Conservation (phyloP, 2,329 filamentous ascomycete species). For the Neospermospora avenae region DNA sequence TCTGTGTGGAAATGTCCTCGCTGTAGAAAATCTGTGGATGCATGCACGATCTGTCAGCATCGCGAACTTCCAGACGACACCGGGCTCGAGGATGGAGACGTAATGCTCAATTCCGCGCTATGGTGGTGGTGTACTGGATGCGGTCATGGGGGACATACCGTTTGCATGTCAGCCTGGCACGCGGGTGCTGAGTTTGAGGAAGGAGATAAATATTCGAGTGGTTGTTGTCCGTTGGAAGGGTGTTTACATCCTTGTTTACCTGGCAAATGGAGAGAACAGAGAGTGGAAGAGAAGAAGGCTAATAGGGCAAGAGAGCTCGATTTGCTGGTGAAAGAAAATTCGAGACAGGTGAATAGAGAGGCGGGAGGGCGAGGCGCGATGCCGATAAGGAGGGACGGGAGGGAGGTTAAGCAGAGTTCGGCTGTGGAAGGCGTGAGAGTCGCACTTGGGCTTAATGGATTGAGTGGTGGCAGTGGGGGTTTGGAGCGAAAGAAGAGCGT, state of each 20-base stretch:
- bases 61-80: slow-evolving; percentile 21
- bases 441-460: slow-evolving; percentile 38
- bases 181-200: slow-evolving; percentile 32
- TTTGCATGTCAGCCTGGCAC: slow-evolving; percentile 60
- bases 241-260: slow-evolving; percentile 63
- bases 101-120: slow-evolving; percentile 18
- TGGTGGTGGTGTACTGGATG: slow-evolving; percentile 66
- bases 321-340: slow-evolving; percentile 27
- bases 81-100: slow-evolving; percentile 6
- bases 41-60: slow-evolving; percentile 58
- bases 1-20: slow-evolving; percentile 57
- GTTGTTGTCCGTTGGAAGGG: slow-evolving; percentile 62
- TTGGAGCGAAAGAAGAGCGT: slow-evolving; percentile 61
- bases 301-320: slow-evolving; percentile 46
- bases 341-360: slow-evolving; percentile 16
- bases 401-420: slow-evolving; percentile 56
- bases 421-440: slow-evolving; percentile 60
- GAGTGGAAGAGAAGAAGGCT: slow-evolving; percentile 37
- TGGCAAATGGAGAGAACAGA: slow-evolving; percentile 48
- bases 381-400: slow-evolving; percentile 45
- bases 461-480: slow-evolving; percentile 34
- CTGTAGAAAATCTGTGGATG: slow-evolving; percentile 50
- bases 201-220: slow-evolving; percentile 43
- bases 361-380: slow-evolving; percentile 18
- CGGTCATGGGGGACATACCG: slow-evolving; percentile 59